Percentiles rank a stretch among this genome's conserved stretches.
phyloP scores from a whole-genome alignment of 1,139 yeast genomes.

The Suhomyces anneliseae region DNA sequence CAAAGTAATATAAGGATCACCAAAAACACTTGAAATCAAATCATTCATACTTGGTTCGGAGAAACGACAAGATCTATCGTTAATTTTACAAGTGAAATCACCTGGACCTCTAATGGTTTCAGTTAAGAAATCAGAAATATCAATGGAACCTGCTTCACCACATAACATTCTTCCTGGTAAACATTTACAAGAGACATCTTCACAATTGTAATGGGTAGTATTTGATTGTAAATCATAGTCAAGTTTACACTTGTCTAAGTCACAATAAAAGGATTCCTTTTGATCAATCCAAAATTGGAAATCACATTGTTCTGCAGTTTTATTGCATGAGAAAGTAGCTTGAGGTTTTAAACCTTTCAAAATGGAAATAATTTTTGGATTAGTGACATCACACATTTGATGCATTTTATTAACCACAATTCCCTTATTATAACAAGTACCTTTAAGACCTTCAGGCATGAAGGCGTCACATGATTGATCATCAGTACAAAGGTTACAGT shows the following conservation, averaged over 20 bases:
- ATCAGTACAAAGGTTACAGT: slow-evolving; percentile 77
- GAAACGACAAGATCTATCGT: slow-evolving; percentile 63
- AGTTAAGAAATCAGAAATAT: slow-evolving; percentile 86
- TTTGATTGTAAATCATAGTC: slow-evolving; percentile 63
- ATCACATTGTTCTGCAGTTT: slow-evolving; percentile 64
- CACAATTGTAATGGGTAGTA: slow-evolving; percentile 76
- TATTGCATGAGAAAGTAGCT: slow-evolving; percentile 87
- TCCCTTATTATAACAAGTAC: slow-evolving; percentile 91
- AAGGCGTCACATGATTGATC: slow-evolving; percentile 81
- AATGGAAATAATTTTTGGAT: slow-evolving; percentile 77
- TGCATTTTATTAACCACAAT: slow-evolving; percentile 75
- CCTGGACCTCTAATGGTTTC: slow-evolving; percentile 95
- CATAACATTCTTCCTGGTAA: slow-evolving; percentile 91
- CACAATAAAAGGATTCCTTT: slow-evolving; percentile 87
- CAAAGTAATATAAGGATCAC: slow-evolving; percentile 84
- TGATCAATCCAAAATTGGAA: slow-evolving; percentile 97
- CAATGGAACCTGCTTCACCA: slow-evolving; percentile 92
- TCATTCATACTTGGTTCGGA: slow-evolving; percentile 97
- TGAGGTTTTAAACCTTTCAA: slow-evolving; percentile 82
- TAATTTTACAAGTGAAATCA: slow-evolving; percentile 76
- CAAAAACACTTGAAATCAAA: slow-evolving; percentile 83
- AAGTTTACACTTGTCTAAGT: slow-evolving; percentile 67
- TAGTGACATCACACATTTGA: slow-evolving; percentile 94
- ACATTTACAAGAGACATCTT: slow-evolving; percentile 76
- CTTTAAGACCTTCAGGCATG: slow-evolving; percentile 83